phyloP scores from a whole-genome alignment of 768 basidiomycete species.

The Russula sp. region DNA sequence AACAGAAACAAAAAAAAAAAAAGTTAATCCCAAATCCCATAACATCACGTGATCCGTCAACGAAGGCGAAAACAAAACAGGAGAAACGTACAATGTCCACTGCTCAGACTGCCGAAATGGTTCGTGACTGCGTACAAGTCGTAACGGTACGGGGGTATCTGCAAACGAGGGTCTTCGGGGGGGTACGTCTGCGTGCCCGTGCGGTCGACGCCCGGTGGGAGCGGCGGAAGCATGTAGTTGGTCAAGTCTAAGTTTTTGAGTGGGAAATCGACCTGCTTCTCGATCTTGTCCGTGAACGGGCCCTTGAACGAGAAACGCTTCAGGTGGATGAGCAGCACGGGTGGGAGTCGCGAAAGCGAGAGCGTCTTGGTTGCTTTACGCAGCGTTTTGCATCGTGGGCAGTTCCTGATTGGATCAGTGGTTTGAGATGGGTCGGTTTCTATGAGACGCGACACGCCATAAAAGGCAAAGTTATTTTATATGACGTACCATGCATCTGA shows the following conservation, averaged over 20 bases:
- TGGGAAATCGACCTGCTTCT: conserved; percentile 93
- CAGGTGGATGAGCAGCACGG: conserved; percentile 86
- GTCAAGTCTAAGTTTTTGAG: conserved; percentile 57
- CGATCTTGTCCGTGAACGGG: conserved; percentile 93
- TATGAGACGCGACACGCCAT: neutral
- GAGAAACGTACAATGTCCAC: conserved; percentile 88
- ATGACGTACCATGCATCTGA: conserved; percentile 84
- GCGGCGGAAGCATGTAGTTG: conserved; percentile 80
- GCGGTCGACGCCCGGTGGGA: conserved; percentile 59
- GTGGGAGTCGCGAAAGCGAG: conserved; percentile 88
- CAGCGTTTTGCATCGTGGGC: conserved; percentile 87
- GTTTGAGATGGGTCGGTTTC: neutral
- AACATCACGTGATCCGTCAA: neutral
- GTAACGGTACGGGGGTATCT: conserved; percentile 87
- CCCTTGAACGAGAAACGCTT: conserved; percentile 92
- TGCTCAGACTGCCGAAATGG: conserved; percentile 90
- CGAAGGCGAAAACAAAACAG: neutral
- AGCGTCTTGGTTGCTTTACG: conserved; percentile 84
- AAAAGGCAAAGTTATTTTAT: neutral
- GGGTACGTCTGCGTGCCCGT: conserved; percentile 39
- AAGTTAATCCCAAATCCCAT: neutral
- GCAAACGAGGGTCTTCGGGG: conserved; percentile 69
- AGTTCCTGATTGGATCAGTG: conserved; percentile 62
- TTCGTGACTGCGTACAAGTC: conserved; percentile 96
- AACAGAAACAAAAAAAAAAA: conserved; percentile 1